A percentile compares a stretch with the other conserved stretches of the same genome.
These are phyloP conservation scores for Odonthalia washingtoniensis DNA, from an alignment of 31 red algal genomes.

Conservation along the genomic window DNA sequence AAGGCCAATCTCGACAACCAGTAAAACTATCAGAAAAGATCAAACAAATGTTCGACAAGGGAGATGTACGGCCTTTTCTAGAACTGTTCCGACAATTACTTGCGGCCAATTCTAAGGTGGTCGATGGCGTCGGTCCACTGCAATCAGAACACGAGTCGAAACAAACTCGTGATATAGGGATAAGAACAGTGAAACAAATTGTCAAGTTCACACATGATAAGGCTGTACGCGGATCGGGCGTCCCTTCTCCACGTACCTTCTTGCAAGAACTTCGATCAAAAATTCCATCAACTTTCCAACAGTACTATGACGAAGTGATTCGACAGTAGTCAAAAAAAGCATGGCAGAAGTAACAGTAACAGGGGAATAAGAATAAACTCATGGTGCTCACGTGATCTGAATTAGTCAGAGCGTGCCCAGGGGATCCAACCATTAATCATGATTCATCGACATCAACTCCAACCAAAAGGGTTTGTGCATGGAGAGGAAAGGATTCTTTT, in stretches of 20 bases:
- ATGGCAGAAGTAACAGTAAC: too few relatives aligned
- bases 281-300: conserved; percentile 52
- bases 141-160: conserved; percentile 20
- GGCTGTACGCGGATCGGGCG: neutral
- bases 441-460: too few relatives aligned
- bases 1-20: too few relatives aligned
- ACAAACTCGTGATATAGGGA: conserved; percentile 27
- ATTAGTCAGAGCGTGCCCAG: too few relatives aligned
- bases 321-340: too few relatives aligned
- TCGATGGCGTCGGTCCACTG: conserved; percentile 55
- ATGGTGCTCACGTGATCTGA: too few relatives aligned
- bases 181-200: conserved; percentile 35
- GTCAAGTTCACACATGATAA: conserved; percentile 34
- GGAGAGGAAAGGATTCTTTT: too few relatives aligned
- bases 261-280: conserved; percentile 54
- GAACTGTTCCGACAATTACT: conserved; percentile 56
- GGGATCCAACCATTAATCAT: too few relatives aligned
- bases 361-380: too few relatives aligned
- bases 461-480: too few relatives aligned
- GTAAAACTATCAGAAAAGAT: conserved; percentile 58
- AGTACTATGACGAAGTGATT: conserved; percentile 44
- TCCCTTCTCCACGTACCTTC: neutral
- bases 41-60: conserved; percentile 42
- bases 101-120: conserved; percentile 27
- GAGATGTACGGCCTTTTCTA: conserved; percentile 49